These are phyloP conservation scores for Pleurotus tuoliensis DNA, from an alignment of 768 basidiomycete genomes.

Conservation along the genomic window DNA sequence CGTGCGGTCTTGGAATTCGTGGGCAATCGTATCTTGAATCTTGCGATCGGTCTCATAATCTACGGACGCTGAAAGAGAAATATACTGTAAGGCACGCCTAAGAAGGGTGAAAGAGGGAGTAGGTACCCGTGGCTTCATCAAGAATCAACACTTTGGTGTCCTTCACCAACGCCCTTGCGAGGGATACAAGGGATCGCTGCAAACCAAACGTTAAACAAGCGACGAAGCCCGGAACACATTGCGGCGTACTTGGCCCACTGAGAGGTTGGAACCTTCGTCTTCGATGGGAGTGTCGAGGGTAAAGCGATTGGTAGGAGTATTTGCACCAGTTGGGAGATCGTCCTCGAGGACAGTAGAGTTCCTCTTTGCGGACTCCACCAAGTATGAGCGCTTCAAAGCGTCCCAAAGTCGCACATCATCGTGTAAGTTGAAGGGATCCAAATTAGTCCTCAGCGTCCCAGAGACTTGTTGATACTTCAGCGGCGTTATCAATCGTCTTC, in stretches of 20 bases:
- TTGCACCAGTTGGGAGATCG: conserved; percentile 35
- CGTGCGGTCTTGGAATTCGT: conserved; percentile 80
- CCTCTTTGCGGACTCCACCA: conserved; percentile 53
- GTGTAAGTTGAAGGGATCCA: conserved; percentile 83
- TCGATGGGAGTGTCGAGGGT: conserved; percentile 81
- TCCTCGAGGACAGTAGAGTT: conserved; percentile 21
- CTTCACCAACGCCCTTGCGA: conserved; percentile 88
- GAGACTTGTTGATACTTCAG: conserved; percentile 43
- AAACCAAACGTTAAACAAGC: neutral
- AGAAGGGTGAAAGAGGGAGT: neutral
- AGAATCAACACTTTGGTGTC: conserved; percentile 81
- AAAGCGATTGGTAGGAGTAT: conserved; percentile 58
- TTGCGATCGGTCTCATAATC: conserved; percentile 88
- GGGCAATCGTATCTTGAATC: conserved; percentile 87
- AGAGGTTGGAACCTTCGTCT: conserved; percentile 82
- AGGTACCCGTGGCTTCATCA: conserved; percentile 80
- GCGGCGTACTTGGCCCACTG: conserved; percentile 56
- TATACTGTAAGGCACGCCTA: too few species aligned
- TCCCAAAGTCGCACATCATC: conserved; percentile 86
- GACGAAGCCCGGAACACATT: neutral
- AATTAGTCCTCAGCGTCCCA: conserved; percentile 79
- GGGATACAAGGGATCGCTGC: conserved; percentile 77
- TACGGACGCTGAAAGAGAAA: conserved; percentile 55
- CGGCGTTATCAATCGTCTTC: neutral
- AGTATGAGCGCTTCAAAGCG: conserved; percentile 79